Conservation (phyloP, 2,329 filamentous ascomycete genomes). For the Madurella fahalii region DNA sequence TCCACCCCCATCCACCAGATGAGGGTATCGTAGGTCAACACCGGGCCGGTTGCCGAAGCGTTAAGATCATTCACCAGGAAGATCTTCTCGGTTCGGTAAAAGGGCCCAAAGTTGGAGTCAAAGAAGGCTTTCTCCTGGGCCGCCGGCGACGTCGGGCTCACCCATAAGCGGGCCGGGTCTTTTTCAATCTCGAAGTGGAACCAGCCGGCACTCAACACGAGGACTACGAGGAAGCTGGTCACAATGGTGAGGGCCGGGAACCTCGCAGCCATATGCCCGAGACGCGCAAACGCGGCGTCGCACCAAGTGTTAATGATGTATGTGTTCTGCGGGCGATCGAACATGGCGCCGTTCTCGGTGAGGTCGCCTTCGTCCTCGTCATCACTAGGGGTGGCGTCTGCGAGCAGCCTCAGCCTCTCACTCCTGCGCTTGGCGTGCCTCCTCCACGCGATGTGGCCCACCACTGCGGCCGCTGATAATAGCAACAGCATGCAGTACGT, state of each 20-base stretch:
- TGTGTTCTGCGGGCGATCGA: conserved; percentile 71
- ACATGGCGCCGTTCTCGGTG: conserved; percentile 69
- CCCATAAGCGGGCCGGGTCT: conserved; percentile 90
- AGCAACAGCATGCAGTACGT: conserved; percentile 74
- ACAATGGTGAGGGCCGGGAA: conserved; percentile 83
- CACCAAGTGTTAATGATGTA: conserved; percentile 83
- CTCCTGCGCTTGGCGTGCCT: conserved; percentile 70
- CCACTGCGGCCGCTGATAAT: conserved; percentile 60
- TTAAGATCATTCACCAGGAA: conserved; percentile 88
- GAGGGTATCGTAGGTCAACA: conserved; percentile 83
- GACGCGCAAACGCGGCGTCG: conserved; percentile 71
- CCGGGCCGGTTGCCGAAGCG: conserved; percentile 61
- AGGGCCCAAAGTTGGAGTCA: conserved; percentile 87
- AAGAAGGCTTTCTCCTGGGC: conserved; percentile 94
- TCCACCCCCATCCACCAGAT: conserved; percentile 94
- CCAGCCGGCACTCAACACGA: conserved; percentile 81
- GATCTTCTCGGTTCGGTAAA: conserved; percentile 88
- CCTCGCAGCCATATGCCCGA: conserved; percentile 75
- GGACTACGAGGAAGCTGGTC: conserved; percentile 69
- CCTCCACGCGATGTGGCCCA: conserved; percentile 71
- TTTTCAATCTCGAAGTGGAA: conserved; percentile 83
- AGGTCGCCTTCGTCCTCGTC: conserved; percentile 92
- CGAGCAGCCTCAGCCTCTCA: conserved; percentile 79
- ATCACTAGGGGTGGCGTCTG: conserved; percentile 78
- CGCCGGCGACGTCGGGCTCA: conserved; percentile 87